Percentiles rank a stretch among this genome's conserved stretches.
These are phyloP conservation scores for Penicillium pancosmium DNA, from an alignment of 495 filamentous ascomycete genomes.

Conservation along the genomic window DNA sequence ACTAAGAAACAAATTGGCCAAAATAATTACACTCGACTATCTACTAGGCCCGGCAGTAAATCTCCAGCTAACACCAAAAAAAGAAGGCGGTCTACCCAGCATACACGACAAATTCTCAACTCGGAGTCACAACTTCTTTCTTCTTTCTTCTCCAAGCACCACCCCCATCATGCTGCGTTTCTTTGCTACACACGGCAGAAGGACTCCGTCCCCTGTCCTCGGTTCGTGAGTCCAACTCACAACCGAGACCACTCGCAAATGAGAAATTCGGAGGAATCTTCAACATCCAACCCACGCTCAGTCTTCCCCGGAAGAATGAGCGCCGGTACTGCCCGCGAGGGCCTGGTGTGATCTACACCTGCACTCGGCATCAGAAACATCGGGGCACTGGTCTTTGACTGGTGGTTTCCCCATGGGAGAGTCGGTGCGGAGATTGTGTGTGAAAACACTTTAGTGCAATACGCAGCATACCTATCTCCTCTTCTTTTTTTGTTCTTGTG, in stretches of 20 bases:
- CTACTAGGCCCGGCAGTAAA: not conserved
- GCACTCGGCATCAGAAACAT: conserved; percentile 99
- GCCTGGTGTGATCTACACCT: conserved; percentile 86
- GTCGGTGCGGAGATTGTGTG: conserved; percentile 93
- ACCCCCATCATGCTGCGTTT: conserved; percentile 98
- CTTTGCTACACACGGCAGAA: conserved; percentile 89
- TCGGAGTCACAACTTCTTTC: conserved; percentile 33
- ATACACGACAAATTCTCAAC: conserved; percentile 2
- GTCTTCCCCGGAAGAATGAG: conserved; percentile 25
- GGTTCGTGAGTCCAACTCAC: conserved; percentile 13
- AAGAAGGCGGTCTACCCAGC: conserved; percentile 16
- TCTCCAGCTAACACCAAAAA: not conserved
- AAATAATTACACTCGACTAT: not conserved
- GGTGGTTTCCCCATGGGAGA: conserved; percentile 69
- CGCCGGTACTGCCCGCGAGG: conserved; percentile 79
- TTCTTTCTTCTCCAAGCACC: conserved; percentile 68
- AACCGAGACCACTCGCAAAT: conserved; percentile 69
- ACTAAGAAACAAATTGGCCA: not conserved
- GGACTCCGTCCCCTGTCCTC: conserved; percentile 31
- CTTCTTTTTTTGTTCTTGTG: conserved; percentile 27
- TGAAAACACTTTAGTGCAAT: conserved; percentile 98
- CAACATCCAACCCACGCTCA: conserved; percentile 55
- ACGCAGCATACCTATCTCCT: conserved; percentile 75
- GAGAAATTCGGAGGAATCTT: conserved; percentile 99
- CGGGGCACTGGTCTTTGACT: conserved; percentile 51